These are phyloP conservation scores for Protomyces gravidus DNA, from an alignment of 1,139 yeast genomes.

Conservation along the genomic window DNA sequence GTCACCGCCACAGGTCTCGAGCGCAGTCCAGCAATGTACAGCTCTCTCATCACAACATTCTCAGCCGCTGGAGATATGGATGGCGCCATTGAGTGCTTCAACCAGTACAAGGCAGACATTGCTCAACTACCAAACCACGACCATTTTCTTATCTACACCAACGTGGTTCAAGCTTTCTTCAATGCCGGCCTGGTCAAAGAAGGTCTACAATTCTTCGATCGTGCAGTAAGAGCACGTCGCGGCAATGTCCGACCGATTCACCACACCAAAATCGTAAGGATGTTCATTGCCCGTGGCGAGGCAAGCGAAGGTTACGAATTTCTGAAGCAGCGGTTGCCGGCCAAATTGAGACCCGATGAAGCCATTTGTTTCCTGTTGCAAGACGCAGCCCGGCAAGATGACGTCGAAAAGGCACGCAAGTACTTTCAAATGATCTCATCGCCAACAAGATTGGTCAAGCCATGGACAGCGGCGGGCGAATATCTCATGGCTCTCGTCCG, in stretches of 20 bases:
- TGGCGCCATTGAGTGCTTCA: slow-evolving; percentile 33
- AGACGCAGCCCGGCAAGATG: slow-evolving; percentile 2
- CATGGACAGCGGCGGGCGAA: background rate
- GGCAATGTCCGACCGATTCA: background rate
- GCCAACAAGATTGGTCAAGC: background rate
- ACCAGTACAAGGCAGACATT: slow-evolving; percentile 32
- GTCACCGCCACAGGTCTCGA: background rate
- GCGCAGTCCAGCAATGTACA: slow-evolving; percentile 14
- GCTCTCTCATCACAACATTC: slow-evolving; percentile 28
- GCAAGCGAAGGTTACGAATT: background rate
- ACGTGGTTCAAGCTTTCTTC: slow-evolving; percentile 40
- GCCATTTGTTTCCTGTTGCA: background rate
- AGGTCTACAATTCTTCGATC: slow-evolving; percentile 38
- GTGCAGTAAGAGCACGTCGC: background rate
- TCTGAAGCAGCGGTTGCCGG: background rate
- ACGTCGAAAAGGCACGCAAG: background rate
- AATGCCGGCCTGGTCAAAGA: slow-evolving; percentile 35
- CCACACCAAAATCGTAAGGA: background rate
- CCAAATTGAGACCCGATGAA: background rate
- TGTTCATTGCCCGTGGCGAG: background rate
- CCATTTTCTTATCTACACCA: slow-evolving; percentile 36
- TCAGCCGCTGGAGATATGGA: slow-evolving; percentile 28
- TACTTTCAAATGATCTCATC: slow-evolving; percentile 2
- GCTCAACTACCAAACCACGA: slow-evolving; percentile 30
- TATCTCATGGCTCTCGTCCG: slow-evolving; percentile 3